Conservation (phyloP, 129 eudicot genomes). For the Artemisia annua region DNA sequence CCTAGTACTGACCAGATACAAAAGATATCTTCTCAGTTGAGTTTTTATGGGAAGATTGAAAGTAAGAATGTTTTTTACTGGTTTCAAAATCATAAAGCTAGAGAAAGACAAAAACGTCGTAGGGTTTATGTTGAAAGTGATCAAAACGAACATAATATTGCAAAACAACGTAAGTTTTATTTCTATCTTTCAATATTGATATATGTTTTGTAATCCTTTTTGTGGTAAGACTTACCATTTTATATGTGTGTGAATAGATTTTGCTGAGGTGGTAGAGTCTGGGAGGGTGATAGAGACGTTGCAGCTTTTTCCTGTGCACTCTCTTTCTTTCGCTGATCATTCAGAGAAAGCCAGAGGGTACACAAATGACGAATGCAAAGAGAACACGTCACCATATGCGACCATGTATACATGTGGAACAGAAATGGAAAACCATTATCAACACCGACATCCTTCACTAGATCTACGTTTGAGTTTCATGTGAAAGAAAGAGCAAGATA, state of each 20-base stretch:
- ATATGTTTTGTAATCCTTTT: neutral
- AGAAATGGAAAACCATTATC: conserved; percentile 51
- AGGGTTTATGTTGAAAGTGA: conserved; percentile 59
- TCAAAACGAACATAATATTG: conserved; percentile 26
- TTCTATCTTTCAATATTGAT: neutral
- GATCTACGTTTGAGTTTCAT: conserved; percentile 84
- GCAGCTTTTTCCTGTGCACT: conserved; percentile 77
- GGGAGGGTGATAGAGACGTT: conserved; percentile 76
- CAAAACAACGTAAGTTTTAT: conserved; percentile 47
- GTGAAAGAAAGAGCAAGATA: conserved; percentile 25
- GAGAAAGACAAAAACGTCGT: conserved; percentile 95
- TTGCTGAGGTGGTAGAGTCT: conserved; percentile 50
- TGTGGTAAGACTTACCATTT: neutral
- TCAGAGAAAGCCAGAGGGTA: conserved; percentile 48
- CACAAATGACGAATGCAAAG: conserved; percentile 49
- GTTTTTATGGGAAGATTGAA: conserved; percentile 91
- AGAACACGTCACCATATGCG: conserved; percentile 41
- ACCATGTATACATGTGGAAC: conserved; percentile 46
- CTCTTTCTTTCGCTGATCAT: conserved; percentile 40
- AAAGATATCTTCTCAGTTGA: conserved; percentile 80
- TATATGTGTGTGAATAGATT: conserved; percentile 38
- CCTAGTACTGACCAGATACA: conserved; percentile 95
- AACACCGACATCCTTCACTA: conserved; percentile 56
- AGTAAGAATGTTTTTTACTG: conserved; percentile 97
- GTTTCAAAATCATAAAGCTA: conserved; percentile 98